Base-by-base conservation (phyloP, 306 rosid species). In the Medicago ruthenica region DNA sequence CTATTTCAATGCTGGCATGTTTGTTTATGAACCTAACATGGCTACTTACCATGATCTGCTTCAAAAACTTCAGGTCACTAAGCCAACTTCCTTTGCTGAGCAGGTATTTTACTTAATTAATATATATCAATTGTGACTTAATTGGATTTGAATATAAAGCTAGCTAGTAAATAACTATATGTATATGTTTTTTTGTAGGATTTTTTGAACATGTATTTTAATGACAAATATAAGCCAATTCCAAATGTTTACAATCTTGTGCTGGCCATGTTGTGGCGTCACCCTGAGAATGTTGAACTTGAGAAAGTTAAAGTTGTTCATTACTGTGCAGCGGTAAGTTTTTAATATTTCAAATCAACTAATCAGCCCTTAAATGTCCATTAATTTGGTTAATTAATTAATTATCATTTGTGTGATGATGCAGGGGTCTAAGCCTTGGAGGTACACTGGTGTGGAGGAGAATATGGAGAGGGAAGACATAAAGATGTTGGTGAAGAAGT, bases 371-470 rank as follows among this genome's bases (percentile, higher is more conserved):
- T 54, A 7, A 63, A n/a, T 8, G 3, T 8, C 1, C 1, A 4
- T 18, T 18, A 41, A 47, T 44, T 34, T 60, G 76, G 37, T 67
- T 55, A 37, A 18, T 21, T 55, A 37, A 18, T 21, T 21, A 48
- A 48, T n/a, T 15, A 7, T 13, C 0, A 2, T 39, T 48, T 47
- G 40, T 63, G 40, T 75, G 51, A 24, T 13, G 9, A 60, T 39
- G 13, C 66, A 93, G 96, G 98, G 97, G 0, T 94, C 97, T 0
- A 94, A 94, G 76, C 98, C 98, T 0, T 94, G 98, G 96, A 91
- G 93, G 84, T 94, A 78, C 66, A 94, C 91, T 0, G 96, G 97
- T 13, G 53, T 79, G 21, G 98, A 88, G 10, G 88, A 70, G 64
- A 94, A 91, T 67, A 94, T 94, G 98, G 79, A 91, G 3, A 87